Evolutionary conservation across 768 basidiomycete species (phyloP).

Genomic region (Podaxis sp.): DNA sequence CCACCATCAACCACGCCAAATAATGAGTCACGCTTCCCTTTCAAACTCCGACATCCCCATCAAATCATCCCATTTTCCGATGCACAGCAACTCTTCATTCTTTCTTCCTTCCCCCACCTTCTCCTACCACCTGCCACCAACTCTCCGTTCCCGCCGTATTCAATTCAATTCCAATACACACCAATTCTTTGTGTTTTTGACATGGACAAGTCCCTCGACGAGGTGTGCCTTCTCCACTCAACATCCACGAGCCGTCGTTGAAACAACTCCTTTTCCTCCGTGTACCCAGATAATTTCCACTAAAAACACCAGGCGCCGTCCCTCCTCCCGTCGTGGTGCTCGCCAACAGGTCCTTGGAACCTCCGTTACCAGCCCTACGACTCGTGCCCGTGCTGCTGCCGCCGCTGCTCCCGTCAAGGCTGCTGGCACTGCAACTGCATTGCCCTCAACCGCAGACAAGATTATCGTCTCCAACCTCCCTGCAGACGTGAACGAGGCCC

Average conservation of each 20-base stretch:
- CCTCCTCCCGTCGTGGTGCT: conserved; percentile 40
- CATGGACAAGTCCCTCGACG: conserved; percentile 86
- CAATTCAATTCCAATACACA: background rate
- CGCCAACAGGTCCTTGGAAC: conserved; percentile 62
- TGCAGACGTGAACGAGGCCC: conserved; percentile 84
- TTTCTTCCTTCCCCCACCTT: conserved; percentile 14
- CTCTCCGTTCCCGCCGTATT: background rate
- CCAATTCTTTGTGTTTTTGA: conserved; percentile 6
- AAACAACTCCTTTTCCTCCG: conserved; percentile 10
- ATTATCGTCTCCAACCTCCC: conserved; percentile 97
- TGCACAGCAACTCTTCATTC: conserved; percentile 28
- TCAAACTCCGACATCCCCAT: conserved; percentile 37
- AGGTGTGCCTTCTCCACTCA: conserved; percentile 42
- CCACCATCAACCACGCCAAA: conserved; percentile 12
- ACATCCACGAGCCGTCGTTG: conserved; percentile 20
- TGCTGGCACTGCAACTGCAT: conserved; percentile 36
- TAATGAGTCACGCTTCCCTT: conserved; percentile 18
- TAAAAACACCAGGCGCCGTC: conserved; percentile 46
- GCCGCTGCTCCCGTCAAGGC: conserved; percentile 37
- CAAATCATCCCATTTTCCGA: conserved; percentile 24
- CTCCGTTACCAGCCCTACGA: conserved; percentile 38
- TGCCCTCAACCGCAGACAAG: conserved; percentile 56
- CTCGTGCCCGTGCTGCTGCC: conserved; percentile 39
- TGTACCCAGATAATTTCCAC: conserved; percentile 60
- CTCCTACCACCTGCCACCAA: conserved; percentile 10